Evolutionary conservation across 208 protist species (phyloP), one percentile per base, ranked within the genome.

Genomic region (Trypanosoma platydactyli): DNA sequence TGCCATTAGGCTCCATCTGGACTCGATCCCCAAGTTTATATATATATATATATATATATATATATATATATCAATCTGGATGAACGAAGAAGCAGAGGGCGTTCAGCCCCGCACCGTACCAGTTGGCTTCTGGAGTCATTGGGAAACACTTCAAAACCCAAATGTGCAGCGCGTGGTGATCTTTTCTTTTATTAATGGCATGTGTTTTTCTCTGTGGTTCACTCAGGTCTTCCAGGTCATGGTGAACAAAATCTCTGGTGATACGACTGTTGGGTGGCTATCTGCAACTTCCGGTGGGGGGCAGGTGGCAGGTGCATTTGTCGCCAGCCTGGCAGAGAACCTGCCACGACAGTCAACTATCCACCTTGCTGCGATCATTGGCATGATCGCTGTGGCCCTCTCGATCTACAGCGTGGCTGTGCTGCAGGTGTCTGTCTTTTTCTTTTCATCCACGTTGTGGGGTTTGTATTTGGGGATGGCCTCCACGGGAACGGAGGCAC

Each of bases 161-260:
- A 89, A 86, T 50, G 80, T 89, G 3, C 38, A n/a, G 13, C 35
- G 20, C 27, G 79, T 76, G 1, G 38, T 89, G 7, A 25, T 68
- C 7, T 89, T 77, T 60, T 73, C 62, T 60, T 82, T 86, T 58
- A 29, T 79, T 40, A 75, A 87, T 56, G 84, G 84, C 0, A 70
- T 76, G 3, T 79, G 41, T 59, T 84, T 75, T 55, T 80, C 73
- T 35, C 41, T 85, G 42, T 90, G 84, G 81, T 66, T 63, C 3
- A 51, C 72, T 25, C 78, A 81, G 38, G 65, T 83, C 25, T 68
- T 87, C 15, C 81, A 77, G 12, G 49, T 87, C 9, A 59, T 83
- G n/a, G 46, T 89, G 16, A 51, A 71, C 18, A 42, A 61, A 9
- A 20, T 79, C 41, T 54, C 54, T 35, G 76, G 76, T 44, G 64